Percentiles rank a stretch among this genome's conserved stretches.
phyloP scores from a whole-genome alignment of 768 basidiomycete species.

The Rhizopogon rudus region DNA sequence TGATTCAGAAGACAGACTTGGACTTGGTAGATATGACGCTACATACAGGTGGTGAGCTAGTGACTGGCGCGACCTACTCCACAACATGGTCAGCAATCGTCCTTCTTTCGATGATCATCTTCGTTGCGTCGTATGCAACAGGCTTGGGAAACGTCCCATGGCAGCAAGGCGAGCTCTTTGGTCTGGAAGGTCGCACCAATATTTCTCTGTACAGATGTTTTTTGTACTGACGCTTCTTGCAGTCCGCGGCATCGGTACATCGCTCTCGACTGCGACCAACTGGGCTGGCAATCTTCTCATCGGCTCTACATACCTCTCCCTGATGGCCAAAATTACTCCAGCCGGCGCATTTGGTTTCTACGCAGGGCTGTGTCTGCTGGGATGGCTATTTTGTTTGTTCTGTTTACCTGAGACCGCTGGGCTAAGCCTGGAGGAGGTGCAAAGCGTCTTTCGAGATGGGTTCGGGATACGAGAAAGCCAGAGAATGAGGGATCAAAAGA shows the following conservation, averaged over 20 bases:
- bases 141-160: constrained; percentile 80
- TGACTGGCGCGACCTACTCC: constrained; percentile 55
- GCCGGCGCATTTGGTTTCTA: constrained; percentile 16
- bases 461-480: constrained; percentile 44
- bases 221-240: background rate
- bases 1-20: background rate
- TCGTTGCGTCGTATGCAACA: constrained; percentile 77
- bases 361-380: too few species aligned
- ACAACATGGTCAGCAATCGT: constrained; percentile 63
- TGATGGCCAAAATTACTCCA: constrained; percentile 71
- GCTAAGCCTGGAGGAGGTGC: too few species aligned
- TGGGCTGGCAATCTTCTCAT: constrained; percentile 78
- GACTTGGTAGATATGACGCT: constrained; percentile 46
- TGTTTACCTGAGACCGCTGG: too few species aligned
- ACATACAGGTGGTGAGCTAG: constrained; percentile 54
- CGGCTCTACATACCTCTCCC: constrained; percentile 72
- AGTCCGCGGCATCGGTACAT: constrained; percentile 78
- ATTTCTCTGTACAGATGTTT: background rate
- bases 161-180: constrained; percentile 85
- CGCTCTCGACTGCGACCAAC: constrained; percentile 70
- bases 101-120: constrained; percentile 77
- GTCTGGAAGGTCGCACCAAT: constrained; percentile 52
- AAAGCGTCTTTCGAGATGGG: too few species aligned
- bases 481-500: constrained; percentile 42
- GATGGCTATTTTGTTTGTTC: too few species aligned